phyloP scores from a whole-genome alignment of 2,329 filamentous ascomycete species.

The Verticillium nonalfalfae region DNA sequence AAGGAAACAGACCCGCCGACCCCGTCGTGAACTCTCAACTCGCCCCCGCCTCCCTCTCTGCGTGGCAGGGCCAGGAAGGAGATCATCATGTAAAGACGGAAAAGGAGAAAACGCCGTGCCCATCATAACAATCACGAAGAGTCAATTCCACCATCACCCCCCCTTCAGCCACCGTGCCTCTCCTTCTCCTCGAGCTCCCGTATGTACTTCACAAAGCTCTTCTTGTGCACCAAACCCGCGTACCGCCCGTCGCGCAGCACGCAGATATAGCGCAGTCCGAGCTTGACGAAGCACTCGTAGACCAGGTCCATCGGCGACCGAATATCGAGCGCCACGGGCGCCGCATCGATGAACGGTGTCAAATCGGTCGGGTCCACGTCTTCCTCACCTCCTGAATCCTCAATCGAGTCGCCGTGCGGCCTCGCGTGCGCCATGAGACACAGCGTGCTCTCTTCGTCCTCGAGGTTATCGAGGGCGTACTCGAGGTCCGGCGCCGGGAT shows the following conservation, averaged over 20 bases:
- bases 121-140: background rate
- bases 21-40: background rate
- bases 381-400: conserved; percentile 55
- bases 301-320: conserved; percentile 89
- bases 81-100: background rate
- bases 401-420: conserved; percentile 38
- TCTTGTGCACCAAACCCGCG: conserved; percentile 91
- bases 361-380: conserved; percentile 72
- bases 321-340: conserved; percentile 83
- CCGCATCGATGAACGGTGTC: conserved; percentile 84
- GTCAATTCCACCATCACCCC: background rate
- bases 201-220: conserved; percentile 91
- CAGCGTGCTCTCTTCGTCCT: conserved; percentile 63
- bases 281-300: conserved; percentile 92
- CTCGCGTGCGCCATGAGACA: conserved; percentile 76
- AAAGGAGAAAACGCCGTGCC: background rate
- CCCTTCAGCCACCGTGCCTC: background rate
- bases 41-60: background rate
- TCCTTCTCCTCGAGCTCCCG: conserved; percentile 51
- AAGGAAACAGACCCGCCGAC: background rate
- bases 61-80: no score
- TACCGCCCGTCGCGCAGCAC: conserved; percentile 79
- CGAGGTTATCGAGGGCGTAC: conserved; percentile 80
- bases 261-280: conserved; percentile 88
- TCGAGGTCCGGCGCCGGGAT: conserved; percentile 94